Conservation (phyloP, 106 monocot species). For the Chionographis japonica region DNA sequence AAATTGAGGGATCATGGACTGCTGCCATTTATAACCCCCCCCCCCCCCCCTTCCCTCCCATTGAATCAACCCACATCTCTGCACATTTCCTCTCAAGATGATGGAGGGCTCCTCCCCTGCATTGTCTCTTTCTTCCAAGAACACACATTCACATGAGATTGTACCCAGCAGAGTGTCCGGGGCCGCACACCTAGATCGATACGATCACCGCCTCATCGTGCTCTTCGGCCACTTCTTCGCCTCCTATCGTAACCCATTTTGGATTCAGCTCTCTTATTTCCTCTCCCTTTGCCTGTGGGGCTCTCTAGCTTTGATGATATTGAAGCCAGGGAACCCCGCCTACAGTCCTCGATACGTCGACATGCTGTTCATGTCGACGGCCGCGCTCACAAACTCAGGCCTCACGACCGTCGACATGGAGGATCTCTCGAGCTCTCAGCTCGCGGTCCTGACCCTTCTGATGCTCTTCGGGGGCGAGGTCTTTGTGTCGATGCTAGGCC, state of each 20-base stretch:
- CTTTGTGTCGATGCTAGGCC: constrained; percentile 28
- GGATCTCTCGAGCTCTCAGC: constrained; percentile 41
- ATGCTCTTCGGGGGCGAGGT: constrained; percentile 54
- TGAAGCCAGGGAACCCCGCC: constrained; percentile 12
- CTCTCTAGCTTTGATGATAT: constrained; percentile 15
- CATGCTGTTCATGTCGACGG: constrained; percentile 44
- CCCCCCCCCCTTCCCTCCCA: no score
- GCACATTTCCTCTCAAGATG: no score
- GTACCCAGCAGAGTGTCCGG: not conserved
- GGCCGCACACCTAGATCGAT: not conserved
- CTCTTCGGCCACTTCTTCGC: constrained; percentile 13
- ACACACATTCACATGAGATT: no score
- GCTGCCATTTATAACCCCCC: no score
- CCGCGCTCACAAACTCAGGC: constrained; percentile 40
- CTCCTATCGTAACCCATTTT: constrained; percentile 22
- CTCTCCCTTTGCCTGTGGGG: constrained; percentile 19
- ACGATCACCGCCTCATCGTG: not conserved
- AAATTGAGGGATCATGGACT: no score
- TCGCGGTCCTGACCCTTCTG: constrained; percentile 33
- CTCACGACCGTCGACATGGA: constrained; percentile 39
- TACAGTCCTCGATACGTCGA: constrained; percentile 24
- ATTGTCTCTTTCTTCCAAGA: no score
- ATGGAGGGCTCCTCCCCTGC: no score
- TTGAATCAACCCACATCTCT: no score
- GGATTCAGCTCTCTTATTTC: constrained; percentile 40